Conservation (phyloP, 2,329 filamentous ascomycete species). For the Aspergillus vadensis region DNA sequence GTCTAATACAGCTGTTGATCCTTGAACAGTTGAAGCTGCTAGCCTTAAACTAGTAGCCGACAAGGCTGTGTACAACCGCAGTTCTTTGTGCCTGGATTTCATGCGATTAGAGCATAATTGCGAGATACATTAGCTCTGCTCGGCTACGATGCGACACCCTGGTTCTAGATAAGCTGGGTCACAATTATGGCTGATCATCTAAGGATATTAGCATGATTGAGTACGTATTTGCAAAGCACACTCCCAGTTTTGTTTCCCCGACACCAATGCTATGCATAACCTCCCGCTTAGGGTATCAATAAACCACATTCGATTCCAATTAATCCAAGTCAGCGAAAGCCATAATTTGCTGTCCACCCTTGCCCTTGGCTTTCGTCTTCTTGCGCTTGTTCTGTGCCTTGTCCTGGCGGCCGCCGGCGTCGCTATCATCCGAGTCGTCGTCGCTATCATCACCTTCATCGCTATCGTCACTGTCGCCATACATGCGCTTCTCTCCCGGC, state of each 20-base stretch:
- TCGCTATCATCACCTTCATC: constrained; percentile 52
- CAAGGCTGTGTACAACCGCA: background rate
- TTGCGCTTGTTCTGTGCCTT: constrained; percentile 52
- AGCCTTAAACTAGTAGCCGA: background rate
- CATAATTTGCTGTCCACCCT: constrained; percentile 43
- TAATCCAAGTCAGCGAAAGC: constrained; percentile 48
- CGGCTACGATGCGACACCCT: no score
- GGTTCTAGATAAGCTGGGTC: background rate
- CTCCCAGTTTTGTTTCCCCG: background rate
- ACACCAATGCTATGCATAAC: constrained; percentile 6
- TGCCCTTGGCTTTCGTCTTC: constrained; percentile 48
- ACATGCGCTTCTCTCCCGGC: constrained; percentile 35
- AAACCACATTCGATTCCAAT: constrained; percentile 20
- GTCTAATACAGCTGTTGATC: background rate
- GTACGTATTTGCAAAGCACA: background rate
- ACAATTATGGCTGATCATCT: background rate
- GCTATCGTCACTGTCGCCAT: constrained; percentile 41
- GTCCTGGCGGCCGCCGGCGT: constrained; percentile 19
- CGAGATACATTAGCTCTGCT: no score
- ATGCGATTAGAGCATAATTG: background rate
- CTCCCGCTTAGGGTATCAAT: constrained; percentile 17
- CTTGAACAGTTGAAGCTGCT: background rate
- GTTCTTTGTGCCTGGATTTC: background rate
- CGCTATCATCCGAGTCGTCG: constrained; percentile 42
- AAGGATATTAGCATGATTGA: background rate